A percentile compares a stretch with the other conserved stretches of the same genome.
Conservation (phyloP, 306 rosid genomes). For the Begonia masoniana region DNA sequence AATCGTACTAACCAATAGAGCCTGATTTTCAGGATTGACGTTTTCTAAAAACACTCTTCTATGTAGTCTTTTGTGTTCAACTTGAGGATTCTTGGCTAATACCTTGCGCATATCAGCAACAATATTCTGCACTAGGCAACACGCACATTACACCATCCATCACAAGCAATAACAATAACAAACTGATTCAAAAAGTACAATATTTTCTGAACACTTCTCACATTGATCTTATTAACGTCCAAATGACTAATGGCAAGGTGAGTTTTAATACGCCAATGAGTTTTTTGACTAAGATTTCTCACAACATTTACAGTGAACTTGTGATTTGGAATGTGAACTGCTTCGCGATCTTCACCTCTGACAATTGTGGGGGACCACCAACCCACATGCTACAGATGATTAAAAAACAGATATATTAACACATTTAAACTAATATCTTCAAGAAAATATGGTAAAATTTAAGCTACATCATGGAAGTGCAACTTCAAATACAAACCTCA, state of each 20-base stretch:
- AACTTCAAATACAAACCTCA: conserved; percentile 51
- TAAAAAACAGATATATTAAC: conserved; percentile 3
- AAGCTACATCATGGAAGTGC: background rate
- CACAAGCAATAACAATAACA: conserved; percentile 2
- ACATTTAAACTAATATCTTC: background rate
- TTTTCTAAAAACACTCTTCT: conserved; percentile 93
- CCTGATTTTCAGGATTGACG: conserved; percentile 67
- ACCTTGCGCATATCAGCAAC: conserved; percentile 98
- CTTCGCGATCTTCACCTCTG: conserved; percentile 98
- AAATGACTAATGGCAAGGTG: conserved; percentile 84
- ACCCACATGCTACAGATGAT: conserved; percentile 72
- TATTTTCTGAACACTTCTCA: conserved; percentile 20
- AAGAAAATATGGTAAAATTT: background rate
- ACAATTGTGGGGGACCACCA: conserved; percentile 99
- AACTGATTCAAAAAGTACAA: background rate
- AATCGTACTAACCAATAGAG: conserved; percentile 69
- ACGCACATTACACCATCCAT: background rate
- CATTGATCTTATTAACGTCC: conserved; percentile 83
- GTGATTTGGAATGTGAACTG: conserved; percentile 96
- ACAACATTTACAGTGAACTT: conserved; percentile 83
- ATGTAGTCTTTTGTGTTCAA: conserved; percentile 90
- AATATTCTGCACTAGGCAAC: conserved; percentile 45
- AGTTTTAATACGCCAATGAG: conserved; percentile 97
- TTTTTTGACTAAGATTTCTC: conserved; percentile 81
- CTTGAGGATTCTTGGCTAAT: conserved; percentile 90